Evolutionary conservation across 1,139 yeast species (phyloP).

Genomic region (Blastobotrys buckinghamii): DNA sequence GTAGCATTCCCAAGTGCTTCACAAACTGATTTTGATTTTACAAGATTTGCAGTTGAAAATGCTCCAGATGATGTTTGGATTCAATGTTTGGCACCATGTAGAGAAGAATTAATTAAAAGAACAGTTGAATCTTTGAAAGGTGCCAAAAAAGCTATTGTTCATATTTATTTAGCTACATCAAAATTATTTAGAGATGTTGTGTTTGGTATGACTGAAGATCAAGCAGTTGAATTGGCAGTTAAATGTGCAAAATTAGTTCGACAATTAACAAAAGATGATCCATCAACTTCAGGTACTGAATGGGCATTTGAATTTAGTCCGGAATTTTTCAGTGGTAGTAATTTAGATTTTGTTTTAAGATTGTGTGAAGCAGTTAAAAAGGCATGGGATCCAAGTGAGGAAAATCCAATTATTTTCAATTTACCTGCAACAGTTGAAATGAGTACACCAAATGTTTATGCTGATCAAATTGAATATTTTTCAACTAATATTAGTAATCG

Average conservation of each 20-base stretch:
- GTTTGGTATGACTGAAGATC: slow-evolving; percentile 76
- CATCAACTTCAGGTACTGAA: slow-evolving; percentile 58
- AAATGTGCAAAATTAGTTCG: slow-evolving; percentile 77
- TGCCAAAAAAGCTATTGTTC: slow-evolving; percentile 85
- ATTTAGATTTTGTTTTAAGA: slow-evolving; percentile 72
- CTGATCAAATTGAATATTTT: slow-evolving; percentile 94
- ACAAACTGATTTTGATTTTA: slow-evolving; percentile 93
- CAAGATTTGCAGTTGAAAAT: slow-evolving; percentile 83
- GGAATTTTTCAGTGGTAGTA: slow-evolving; percentile 89
- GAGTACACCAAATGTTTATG: slow-evolving; percentile 89
- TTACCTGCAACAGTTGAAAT: slow-evolving; percentile 98
- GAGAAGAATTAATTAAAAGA: slow-evolving; percentile 82
- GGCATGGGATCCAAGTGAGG: slow-evolving; percentile 86
- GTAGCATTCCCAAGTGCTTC: slow-evolving; percentile 96
- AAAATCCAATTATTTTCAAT: slow-evolving; percentile 86
- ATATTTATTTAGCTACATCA: slow-evolving; percentile 87
- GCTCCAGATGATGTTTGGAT: slow-evolving; percentile 92
- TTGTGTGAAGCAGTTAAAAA: slow-evolving; percentile 92
- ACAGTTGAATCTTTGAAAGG: slow-evolving; percentile 87
- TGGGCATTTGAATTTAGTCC: slow-evolving; percentile 96
- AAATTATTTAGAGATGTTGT: slow-evolving; percentile 89
- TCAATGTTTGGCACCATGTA: slow-evolving; percentile 87
- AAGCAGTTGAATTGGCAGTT: slow-evolving; percentile 74
- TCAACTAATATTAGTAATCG: slow-evolving; percentile 71
- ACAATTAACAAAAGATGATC: slow-evolving; percentile 83